These are phyloP conservation scores for Leishmania gerbilli DNA, from an alignment of 208 protist species.

Conservation along the genomic window DNA sequence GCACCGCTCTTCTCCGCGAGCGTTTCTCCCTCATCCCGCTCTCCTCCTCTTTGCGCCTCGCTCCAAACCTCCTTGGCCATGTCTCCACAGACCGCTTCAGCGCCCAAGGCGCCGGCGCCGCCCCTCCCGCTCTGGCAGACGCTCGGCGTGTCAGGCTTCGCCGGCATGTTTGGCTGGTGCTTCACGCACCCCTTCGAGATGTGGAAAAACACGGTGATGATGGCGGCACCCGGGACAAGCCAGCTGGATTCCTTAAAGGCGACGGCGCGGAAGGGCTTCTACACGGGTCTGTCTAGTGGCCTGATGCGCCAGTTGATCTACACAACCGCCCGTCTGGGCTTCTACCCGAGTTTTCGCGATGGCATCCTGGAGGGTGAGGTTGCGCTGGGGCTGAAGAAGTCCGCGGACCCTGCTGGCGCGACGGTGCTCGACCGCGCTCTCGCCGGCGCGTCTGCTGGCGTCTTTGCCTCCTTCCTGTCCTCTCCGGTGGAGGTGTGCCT, in stretches of 20 bases:
- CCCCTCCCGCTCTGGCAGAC: constrained; percentile 58
- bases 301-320: constrained; percentile 93
- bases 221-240: constrained; percentile 47
- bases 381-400: constrained; percentile 35
- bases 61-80: neutral
- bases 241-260: constrained; percentile 47
- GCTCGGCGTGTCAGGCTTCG: constrained; percentile 72
- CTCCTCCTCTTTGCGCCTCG: neutral
- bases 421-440: constrained; percentile 73
- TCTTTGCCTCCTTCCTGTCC: constrained; percentile 84
- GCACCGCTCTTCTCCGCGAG: neutral
- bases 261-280: constrained; percentile 71
- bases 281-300: constrained; percentile 81
- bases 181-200: constrained; percentile 94
- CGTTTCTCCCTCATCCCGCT: neutral
- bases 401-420: constrained; percentile 52
- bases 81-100: neutral
- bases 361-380: constrained; percentile 59
- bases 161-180: constrained; percentile 89
- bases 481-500: constrained; percentile 92
- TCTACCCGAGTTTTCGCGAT: constrained; percentile 91
- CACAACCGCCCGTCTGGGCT: constrained; percentile 83
- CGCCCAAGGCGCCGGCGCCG: constrained; percentile 18
- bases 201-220: constrained; percentile 94
- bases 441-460: constrained; percentile 76